Evolutionary conservation across 2,329 filamentous ascomycete species (phyloP).

Genomic region (Ophiosphaerella korrae): DNA sequence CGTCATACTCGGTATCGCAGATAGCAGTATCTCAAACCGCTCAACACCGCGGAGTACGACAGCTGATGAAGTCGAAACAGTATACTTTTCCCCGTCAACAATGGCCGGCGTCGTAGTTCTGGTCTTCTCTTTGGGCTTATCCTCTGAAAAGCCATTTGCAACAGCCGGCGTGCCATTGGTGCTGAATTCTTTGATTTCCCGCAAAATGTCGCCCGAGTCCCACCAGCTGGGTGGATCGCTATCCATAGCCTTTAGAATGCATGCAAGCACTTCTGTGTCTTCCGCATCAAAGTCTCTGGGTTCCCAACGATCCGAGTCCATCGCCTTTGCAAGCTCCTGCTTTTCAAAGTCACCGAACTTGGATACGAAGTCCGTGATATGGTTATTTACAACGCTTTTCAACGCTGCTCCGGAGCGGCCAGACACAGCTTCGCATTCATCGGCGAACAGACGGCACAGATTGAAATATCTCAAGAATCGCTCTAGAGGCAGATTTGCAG

Average conservation of each 20-base stretch:
- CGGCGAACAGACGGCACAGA: slow-evolving; percentile 80
- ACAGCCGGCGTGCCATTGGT: slow-evolving; percentile 29
- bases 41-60: slow-evolving; percentile 81
- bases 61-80: slow-evolving; percentile 82
- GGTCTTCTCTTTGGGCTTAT: slow-evolving; percentile 37
- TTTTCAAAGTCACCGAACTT: slow-evolving; percentile 73
- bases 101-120: slow-evolving; percentile 65
- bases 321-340: slow-evolving; percentile 73
- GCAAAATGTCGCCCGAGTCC: slow-evolving; percentile 54
- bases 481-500: slow-evolving; percentile 67
- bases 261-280: slow-evolving; percentile 64
- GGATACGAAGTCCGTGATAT: slow-evolving; percentile 81
- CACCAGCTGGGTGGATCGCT: slow-evolving; percentile 72
- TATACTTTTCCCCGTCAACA: slow-evolving; percentile 83
- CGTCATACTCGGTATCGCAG: slow-evolving; percentile 87
- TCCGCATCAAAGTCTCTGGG: slow-evolving; percentile 74
- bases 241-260: slow-evolving; percentile 72
- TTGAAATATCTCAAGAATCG: slow-evolving; percentile 82
- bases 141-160: slow-evolving; percentile 40
- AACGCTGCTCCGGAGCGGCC: slow-evolving; percentile 76
- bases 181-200: slow-evolving; percentile 23
- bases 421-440: slow-evolving; percentile 84
- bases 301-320: slow-evolving; percentile 82
- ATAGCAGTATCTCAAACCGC: slow-evolving; percentile 79
- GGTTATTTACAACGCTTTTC: slow-evolving; percentile 78